Base-by-base conservation (phyloP, 441 rosid genomes). In the Populus hybrid region DNA sequence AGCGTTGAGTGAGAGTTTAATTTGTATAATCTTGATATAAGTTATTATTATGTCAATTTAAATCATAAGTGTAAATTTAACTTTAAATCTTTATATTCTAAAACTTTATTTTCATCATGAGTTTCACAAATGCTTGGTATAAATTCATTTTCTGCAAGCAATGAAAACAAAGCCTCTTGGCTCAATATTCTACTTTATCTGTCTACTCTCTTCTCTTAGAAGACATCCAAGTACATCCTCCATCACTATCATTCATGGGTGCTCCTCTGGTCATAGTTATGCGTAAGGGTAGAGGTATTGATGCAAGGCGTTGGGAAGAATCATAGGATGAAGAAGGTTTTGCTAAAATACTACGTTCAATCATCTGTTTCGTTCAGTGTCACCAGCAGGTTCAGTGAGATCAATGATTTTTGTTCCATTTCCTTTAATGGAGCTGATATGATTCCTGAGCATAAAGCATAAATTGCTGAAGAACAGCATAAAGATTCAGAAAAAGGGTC, bases 271-370 rank as follows among this genome's bases (percentile, higher is more conserved):
- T 91, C 72, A 78, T 93, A 74, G 78, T 87, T 73, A 84, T 93
- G 68, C 81, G 88, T 34, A 91, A 87, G 69, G 91, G 83, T 70
- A 85, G 88, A 75, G 96, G 98, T 70, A 84, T 86, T 57, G 99
- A 95, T 73, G 96, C 94, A 67, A 90, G 84, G 74, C 91, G 88
- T 61, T 91, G 96, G 1, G 97, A 97, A 5, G 93, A 91, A 86
- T 83, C 86, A 21, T 91, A 81, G 72, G 98, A 95, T 69, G 93
- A 89, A 71, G 92, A 88, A 85, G 97, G 96, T 38, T 73, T 85
- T 95, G 79, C 96, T 93, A 34, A 81, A 83, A 78, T 92, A 85
- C 76, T 82, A 82, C 82, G 91, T 92, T 71, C 98, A 91, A 77
- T 93, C 99, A 65, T 93, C 89, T 82, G 91, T 84, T 57, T 90